Conservation (phyloP, 495 filamentous ascomycete genomes). For the Cudoniella acicularis region DNA sequence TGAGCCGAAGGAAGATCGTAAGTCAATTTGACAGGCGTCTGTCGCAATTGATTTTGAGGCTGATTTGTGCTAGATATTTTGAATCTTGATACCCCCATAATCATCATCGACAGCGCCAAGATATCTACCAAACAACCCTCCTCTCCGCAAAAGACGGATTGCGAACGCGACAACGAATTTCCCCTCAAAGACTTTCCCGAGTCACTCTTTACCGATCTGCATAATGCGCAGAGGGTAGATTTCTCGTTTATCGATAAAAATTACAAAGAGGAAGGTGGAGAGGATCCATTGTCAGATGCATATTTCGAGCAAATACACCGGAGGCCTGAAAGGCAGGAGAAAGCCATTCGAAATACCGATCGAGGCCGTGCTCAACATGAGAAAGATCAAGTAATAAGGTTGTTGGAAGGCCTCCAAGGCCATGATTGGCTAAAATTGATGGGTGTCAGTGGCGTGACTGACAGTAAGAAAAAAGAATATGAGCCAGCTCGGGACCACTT, state of each 20-base stretch:
- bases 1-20: slow-evolving; percentile 72
- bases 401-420: slow-evolving; percentile 83
- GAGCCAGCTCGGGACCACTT: slow-evolving; percentile 83
- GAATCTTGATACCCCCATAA: slow-evolving; percentile 57
- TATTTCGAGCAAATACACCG: slow-evolving; percentile 68
- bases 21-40: slow-evolving; percentile 24
- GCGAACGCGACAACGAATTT: slow-evolving; percentile 23
- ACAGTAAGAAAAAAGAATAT: slow-evolving; percentile 75
- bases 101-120: slow-evolving; percentile 43
- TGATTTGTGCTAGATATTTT: slow-evolving; percentile 44
- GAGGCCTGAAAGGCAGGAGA: slow-evolving; percentile 82
- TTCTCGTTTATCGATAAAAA: slow-evolving; percentile 48
- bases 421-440: slow-evolving; percentile 91
- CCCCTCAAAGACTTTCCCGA: slow-evolving; percentile 45
- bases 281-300: slow-evolving; percentile 68
- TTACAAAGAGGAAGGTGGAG: slow-evolving; percentile 33
- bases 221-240: slow-evolving; percentile 51
- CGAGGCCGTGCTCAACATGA: slow-evolving; percentile 90
- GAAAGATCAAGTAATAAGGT: slow-evolving; percentile 77
- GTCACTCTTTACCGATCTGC: slow-evolving; percentile 42
- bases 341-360: slow-evolving; percentile 89
- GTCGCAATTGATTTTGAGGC: slow-evolving; percentile 1
- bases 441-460: slow-evolving; percentile 85
- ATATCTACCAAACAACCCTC: slow-evolving; percentile 26
- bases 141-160: slow-evolving; percentile 24